Conservation (phyloP, 306 rosid genomes). For the Lotus japonicus region DNA sequence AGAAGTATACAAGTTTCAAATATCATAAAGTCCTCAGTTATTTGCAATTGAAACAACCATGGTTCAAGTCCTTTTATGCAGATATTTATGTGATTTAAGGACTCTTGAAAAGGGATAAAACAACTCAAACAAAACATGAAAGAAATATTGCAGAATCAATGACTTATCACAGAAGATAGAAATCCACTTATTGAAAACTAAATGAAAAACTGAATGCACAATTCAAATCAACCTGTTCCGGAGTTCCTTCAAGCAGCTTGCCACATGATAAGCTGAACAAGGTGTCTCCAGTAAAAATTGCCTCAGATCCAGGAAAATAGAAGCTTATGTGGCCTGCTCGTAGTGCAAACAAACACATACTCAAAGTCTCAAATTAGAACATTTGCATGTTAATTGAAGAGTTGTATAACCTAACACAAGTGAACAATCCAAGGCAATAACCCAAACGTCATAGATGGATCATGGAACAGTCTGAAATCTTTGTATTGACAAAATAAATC, state of each 20-base stretch:
- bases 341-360: conserved; percentile 2
- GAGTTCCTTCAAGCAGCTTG: conserved; percentile 88
- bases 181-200: conserved; percentile 7
- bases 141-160: not conserved
- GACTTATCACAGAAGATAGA: not conserved
- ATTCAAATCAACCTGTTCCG: conserved; percentile 66
- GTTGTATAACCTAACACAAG: conserved; percentile 8
- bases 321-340: conserved; percentile 85
- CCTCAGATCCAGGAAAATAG: conserved; percentile 85
- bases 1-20: not conserved
- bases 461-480: not conserved
- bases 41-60: not conserved
- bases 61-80: conserved; percentile 5
- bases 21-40: not conserved
- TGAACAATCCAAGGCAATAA: not conserved
- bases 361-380: no score
- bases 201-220: not conserved
- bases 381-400: not conserved
- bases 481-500: conserved; percentile 11
- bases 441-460: not conserved
- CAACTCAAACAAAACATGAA: conserved; percentile 2
- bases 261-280: conserved; percentile 98
- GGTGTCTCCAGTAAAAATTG: conserved; percentile 87
- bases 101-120: not conserved
- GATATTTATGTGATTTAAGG: not conserved